A percentile compares a stretch with the other conserved stretches of the same genome.
Evolutionary conservation across 2,329 filamentous ascomycete genomes (phyloP).

Genomic region (Onygenales sp.): DNA sequence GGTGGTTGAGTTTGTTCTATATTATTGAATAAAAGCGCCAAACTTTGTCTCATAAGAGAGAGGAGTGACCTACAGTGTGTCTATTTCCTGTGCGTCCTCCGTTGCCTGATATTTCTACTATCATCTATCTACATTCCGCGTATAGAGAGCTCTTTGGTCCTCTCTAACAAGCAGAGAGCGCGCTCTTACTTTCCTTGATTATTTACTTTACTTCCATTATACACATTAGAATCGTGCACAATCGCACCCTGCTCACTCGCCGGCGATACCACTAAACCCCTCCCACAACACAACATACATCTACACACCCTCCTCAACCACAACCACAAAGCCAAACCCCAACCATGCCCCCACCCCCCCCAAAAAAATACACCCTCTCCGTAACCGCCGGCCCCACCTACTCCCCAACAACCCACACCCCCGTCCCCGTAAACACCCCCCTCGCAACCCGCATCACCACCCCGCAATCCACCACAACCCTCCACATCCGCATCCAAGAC

Average conservation of each 20-base stretch:
- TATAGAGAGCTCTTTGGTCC: no score
- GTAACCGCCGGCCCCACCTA: conserved; percentile 76
- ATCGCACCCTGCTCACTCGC: not conserved
- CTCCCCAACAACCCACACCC: conserved; percentile 59
- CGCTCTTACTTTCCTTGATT: no score
- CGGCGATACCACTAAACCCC: not conserved
- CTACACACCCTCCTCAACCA: not conserved
- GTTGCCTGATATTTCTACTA: no score
- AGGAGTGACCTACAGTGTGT: no score
- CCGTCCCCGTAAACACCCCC: conserved; percentile 66
- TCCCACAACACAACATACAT: not conserved
- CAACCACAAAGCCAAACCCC: not conserved
- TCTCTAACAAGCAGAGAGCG: no score
- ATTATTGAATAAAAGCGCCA: no score
- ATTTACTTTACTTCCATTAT: no score
- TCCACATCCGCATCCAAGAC: conserved; percentile 66
- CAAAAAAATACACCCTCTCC: conserved; percentile 55
- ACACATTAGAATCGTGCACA: not conserved
- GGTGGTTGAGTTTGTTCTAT: no score
- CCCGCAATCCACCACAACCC: conserved; percentile 53
- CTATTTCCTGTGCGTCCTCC: no score
- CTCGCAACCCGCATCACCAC: conserved; percentile 54
- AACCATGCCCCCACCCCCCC: not conserved
- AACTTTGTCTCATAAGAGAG: no score
- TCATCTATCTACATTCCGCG: no score